Base-by-base conservation (phyloP, 2,329 filamentous ascomycete genomes). In the Trichophyton mentagrophytes region DNA sequence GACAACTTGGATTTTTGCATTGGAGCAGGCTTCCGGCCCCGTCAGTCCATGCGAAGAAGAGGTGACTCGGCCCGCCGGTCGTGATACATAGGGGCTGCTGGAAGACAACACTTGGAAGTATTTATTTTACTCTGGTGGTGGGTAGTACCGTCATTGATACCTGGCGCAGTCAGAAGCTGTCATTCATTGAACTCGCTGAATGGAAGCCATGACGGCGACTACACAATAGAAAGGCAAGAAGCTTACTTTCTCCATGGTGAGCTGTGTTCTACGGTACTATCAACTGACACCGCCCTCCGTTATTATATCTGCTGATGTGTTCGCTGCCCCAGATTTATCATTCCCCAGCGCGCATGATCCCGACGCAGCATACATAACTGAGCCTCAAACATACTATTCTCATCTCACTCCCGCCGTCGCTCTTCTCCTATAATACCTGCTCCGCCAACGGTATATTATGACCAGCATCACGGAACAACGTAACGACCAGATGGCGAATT, bases 401-500 rank as follows among this genome's bases (percentile, higher is more conserved):
- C 11, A 27, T 27, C 30, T 20, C n/a, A 36, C 30, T 55, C 15
- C 51, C 27, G 3, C 6, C 17, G 3, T 5, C 22, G 6, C 22
- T 36, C 51, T 1, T 6, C 15, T 27, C 51, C 51, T 15, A 22
- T 7, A 25, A 47, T 22, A 13, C 9, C 25, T 13, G 27, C 25
- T 53, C 25, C 2, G 20, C 11, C 22, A 11, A 9, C 17, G 9
- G 33, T 38, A 47, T 47, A 47, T 27, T 20, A 53, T 55, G 51
- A 55, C 51, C 15, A 36, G 51, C 27, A n/a, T 55, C 51, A 27
- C 51, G 3, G 51, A 36, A n/a, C 22, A 51, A 27, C 13, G 15
- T 15, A 55, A 55, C 51, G 51, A 55, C 20, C 51, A 57, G 55
- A 57, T 57, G 55, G 55, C 55, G 11, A 57, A 25, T 36, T 57